Evolutionary conservation across 768 basidiomycete species (phyloP), one percentile per base, ranked within the genome.

Genomic region (Dioszegia aurantiaca): DNA sequence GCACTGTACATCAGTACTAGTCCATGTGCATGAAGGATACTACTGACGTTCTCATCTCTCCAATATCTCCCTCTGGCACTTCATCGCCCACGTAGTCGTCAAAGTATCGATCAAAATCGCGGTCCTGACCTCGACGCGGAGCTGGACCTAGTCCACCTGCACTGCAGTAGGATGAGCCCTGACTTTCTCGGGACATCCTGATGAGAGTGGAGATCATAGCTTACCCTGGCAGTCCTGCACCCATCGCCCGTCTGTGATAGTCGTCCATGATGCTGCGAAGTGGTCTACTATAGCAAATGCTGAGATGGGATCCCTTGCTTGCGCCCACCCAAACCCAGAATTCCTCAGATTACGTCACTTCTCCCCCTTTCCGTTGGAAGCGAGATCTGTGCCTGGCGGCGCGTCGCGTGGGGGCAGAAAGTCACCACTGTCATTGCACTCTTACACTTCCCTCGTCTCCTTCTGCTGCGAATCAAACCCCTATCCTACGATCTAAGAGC

Each of bases 31-130:
- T 30, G 10, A 3, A 4, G 33, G 16, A 58, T 1, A 47, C 6
- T 21, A 49, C 62, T 64, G 2, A 71, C 69, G 58, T 55, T 49
- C 67, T 60, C 49, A 72, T 41, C 55, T 72, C 70, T 36, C 64
- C 55, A 17, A 67, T 46, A 19, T 56, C 64, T 10, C 54, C 54
- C 41, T 46, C 54, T 9, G 43, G 54, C 24, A 45, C 40, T 11
- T 55, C 54, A 11, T 39, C 55, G 6, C 51, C 57, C 2, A 63
- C 39, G 1, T 30, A 27, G 8, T 46, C 45, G 17, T 61, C 60
- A 44, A 58, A 71, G 26, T 67, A 62, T 21, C 36, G n/a, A 39
- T 72, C 70, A 43, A 72, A 72, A 10, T 62, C 67, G 26, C 51
- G 16, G 33, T 72, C 60, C 57, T 57, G 56, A 0, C 70, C 70